Evolutionary conservation across 2,329 filamentous ascomycete genomes (phyloP), one percentile per base, ranked within the genome.

Genomic region (Colletotrichum shisoi): DNA sequence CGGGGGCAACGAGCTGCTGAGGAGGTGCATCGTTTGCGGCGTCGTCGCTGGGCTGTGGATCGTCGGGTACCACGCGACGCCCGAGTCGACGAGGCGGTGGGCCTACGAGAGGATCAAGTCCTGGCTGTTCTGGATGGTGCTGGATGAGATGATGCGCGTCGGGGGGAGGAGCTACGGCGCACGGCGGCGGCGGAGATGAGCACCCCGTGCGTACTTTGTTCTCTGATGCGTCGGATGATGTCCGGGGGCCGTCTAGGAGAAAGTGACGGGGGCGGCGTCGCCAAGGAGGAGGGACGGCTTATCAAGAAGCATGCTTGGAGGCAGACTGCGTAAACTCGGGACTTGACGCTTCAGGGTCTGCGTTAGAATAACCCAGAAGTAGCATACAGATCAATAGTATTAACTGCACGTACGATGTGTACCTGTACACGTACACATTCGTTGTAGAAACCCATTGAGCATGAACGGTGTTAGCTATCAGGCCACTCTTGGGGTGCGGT

Each of bases 101-200:
- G 71, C 71, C 11, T 72, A 70, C 39, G 71, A 65, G 21, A 69
- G 72, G 11, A 63, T 72, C 57, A 72, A 72, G 67, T 52, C 61
- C 4, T 60, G 68, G 61, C 45, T 69, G 54, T 67, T 70, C 45
- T 67, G 67, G 46, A 64, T 71, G 61, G 40, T 71, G 17, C 57
- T 72, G 44, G 57, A 66, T 17, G 70, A 71, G 62, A 44, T 71
- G 15, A 58, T 72, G 67, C 62, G 64, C 9, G 66, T 71, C n/a
- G 64, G 64, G 7, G 52, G 53, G 8, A 67, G 64, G 40, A 67
- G 64, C 19, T 46, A 58, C 48, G 9, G 40, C 12, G 53, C 53
- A 1, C 60, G 64, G 3, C 60, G 64, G 3, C 60, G 64, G 6
- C 46, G 59, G 9, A 62, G 64, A 24, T 67, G 42, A 57, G 3